These are phyloP conservation scores for Citeromyces matritensis DNA, from an alignment of 805 yeast genomes.

Conservation along the genomic window DNA sequence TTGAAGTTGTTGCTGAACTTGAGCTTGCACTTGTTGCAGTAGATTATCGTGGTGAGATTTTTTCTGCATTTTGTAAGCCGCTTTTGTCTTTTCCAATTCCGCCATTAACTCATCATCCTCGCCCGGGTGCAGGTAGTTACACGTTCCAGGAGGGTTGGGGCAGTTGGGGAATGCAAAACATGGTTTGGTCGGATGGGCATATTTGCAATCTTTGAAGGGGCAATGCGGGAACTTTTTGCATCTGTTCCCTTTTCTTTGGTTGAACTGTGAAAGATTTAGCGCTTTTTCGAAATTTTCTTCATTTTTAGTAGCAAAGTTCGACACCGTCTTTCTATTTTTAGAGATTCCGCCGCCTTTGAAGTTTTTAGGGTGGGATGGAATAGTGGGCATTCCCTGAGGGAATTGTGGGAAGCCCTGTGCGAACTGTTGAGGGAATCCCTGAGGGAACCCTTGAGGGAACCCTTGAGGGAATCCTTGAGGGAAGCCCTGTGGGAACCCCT, in stretches of 20 bases:
- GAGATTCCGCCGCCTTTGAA: conserved; percentile 14
- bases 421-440: conserved; percentile 10
- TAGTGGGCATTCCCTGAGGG: conserved; percentile 13
- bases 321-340: conserved; percentile 18
- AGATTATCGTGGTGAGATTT: conserved; percentile 17
- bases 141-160: conserved; percentile 67
- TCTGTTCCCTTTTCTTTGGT: conserved; percentile 37
- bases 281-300: conserved; percentile 7
- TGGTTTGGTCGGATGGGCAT: conserved; percentile 66
- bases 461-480: conserved; percentile 3
- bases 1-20: conserved; percentile 16
- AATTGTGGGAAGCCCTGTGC: conserved; percentile 3
- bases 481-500: conserved; percentile 8
- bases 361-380: conserved; percentile 1
- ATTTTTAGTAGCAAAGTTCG: conserved; percentile 25
- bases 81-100: conserved; percentile 46
- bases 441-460: conserved; percentile 4
- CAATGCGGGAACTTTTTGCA: conserved; percentile 65
- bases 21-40: conserved; percentile 17
- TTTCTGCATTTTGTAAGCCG: conserved; percentile 6
- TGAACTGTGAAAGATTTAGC: conserved; percentile 10
- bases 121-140: conserved; percentile 72
- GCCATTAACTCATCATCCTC: conserved; percentile 66
- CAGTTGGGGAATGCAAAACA: conserved; percentile 72
- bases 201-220: conserved; percentile 46